phyloP scores from a whole-genome alignment of 441 rosid species.

The Populus hybrid region DNA sequence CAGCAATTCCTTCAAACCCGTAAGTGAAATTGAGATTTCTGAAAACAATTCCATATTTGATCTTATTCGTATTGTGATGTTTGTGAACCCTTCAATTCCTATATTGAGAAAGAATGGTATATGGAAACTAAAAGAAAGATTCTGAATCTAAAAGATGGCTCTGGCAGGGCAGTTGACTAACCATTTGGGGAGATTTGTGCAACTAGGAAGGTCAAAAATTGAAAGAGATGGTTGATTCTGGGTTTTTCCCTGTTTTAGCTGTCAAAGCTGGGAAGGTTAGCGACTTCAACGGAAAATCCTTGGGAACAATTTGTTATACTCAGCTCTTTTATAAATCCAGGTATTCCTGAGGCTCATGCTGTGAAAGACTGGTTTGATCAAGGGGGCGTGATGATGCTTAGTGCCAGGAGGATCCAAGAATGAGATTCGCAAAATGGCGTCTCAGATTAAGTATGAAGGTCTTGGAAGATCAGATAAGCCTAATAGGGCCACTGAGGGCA shows the following conservation, averaged over 20 bases:
- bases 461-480: conserved; percentile 88
- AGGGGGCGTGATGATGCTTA: conserved; percentile 53
- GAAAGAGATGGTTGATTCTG: conserved; percentile 65
- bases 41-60: conserved; percentile 67
- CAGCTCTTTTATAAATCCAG: conserved; percentile 81
- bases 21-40: conserved; percentile 63
- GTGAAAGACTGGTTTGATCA: conserved; percentile 71
- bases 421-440: conserved; percentile 62
- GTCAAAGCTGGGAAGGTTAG: conserved; percentile 81
- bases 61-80: conserved; percentile 63
- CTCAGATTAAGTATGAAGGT: conserved; percentile 80
- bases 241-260: conserved; percentile 64
- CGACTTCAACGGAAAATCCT: conserved; percentile 77
- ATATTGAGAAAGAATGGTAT: conserved; percentile 81
- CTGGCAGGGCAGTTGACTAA: conserved; percentile 69
- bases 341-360: conserved; percentile 63
- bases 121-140: conserved; percentile 85
- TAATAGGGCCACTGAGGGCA: conserved; percentile 75
- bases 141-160: conserved; percentile 68
- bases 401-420: conserved; percentile 50
- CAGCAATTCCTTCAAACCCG: conserved; percentile 70
- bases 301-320: conserved; percentile 68
- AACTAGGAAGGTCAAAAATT: conserved; percentile 73
- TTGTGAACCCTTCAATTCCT: conserved; percentile 67
- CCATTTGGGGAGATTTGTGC: conserved; percentile 87